Evolutionary conservation across 2,329 filamentous ascomycete genomes (phyloP).

Genomic region (Chaetomium olivaceum): DNA sequence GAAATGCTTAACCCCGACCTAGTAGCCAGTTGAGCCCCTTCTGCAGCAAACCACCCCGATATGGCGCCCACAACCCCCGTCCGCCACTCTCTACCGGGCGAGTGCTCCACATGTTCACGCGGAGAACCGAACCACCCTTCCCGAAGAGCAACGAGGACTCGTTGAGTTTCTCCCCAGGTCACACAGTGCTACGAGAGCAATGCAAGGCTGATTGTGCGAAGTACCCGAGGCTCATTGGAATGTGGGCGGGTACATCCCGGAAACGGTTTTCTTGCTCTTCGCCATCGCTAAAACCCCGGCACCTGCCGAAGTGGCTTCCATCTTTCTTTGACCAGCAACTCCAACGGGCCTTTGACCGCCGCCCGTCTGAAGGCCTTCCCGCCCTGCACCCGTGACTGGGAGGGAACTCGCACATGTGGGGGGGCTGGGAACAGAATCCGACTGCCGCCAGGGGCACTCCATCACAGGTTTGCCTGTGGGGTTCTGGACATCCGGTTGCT

Average conservation of each 20-base stretch:
- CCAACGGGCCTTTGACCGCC: slow-evolving; percentile 10
- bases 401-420: slow-evolving; percentile 8
- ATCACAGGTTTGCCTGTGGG: neutral
- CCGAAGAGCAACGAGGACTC: slow-evolving; percentile 29
- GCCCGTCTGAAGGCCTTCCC: neutral
- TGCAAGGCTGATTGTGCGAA: slow-evolving; percentile 24
- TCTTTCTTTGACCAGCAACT: slow-evolving; percentile 23
- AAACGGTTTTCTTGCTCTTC: slow-evolving; percentile 27
- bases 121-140: slow-evolving; percentile 29
- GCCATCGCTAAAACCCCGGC: slow-evolving; percentile 18
- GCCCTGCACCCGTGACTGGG: slow-evolving; percentile 17
- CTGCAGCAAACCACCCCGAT: slow-evolving; percentile 14
- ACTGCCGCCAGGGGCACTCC: neutral
- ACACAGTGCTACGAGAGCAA: slow-evolving; percentile 20
- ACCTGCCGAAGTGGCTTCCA: slow-evolving; percentile 24
- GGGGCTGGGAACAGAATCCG: neutral
- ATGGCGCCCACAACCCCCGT: neutral
- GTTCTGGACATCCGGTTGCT: neutral
- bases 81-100: slow-evolving; percentile 6
- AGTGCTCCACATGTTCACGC: slow-evolving; percentile 33
- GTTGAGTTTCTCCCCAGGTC: slow-evolving; percentile 17
- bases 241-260: slow-evolving; percentile 31
- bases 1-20: slow-evolving; percentile 6
- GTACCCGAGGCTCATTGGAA: slow-evolving; percentile 30
- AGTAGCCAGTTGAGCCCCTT: slow-evolving; percentile 12